Evolutionary conservation across 345 rosid species (phyloP).

Genomic region (Acer negundo): DNA sequence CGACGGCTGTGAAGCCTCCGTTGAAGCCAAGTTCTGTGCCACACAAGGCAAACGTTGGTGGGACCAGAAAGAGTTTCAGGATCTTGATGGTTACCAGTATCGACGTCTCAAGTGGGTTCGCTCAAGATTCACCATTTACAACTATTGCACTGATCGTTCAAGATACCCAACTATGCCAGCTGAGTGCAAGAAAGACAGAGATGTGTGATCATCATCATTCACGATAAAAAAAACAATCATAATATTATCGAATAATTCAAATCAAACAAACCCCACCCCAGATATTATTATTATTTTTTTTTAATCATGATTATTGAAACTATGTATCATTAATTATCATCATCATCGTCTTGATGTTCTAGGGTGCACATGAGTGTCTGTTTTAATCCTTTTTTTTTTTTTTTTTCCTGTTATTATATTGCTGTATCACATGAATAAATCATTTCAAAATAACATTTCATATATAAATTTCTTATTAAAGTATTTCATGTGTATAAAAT

Average conservation of each 20-base stretch:
- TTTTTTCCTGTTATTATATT: background rate
- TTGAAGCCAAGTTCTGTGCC: slow-evolving; percentile 68
- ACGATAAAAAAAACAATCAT: too few species aligned
- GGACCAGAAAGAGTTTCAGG: slow-evolving; percentile 69
- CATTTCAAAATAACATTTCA: background rate
- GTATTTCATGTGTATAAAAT: background rate
- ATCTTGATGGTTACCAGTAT: slow-evolving; percentile 53
- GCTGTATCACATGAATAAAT: background rate
- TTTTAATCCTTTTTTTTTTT: background rate
- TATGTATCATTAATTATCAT: too few species aligned
- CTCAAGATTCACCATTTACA: slow-evolving; percentile 53
- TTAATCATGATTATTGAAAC: background rate
- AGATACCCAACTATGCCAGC: slow-evolving; percentile 44
- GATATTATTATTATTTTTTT: background rate
- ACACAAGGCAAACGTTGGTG: slow-evolving; percentile 75
- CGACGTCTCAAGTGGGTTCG: slow-evolving; percentile 62
- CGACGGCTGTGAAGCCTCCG: slow-evolving; percentile 66
- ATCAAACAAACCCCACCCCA: background rate
- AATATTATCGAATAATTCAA: too few species aligned
- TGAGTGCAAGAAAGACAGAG: slow-evolving; percentile 66
- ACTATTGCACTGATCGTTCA: slow-evolving; percentile 55
- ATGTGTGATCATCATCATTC: slow-evolving; percentile 25
- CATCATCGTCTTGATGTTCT: background rate
- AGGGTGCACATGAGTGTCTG: too few species aligned
- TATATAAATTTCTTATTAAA: background rate